Evolutionary conservation across 148 eudicot genomes (phyloP), one percentile per base, ranked within the genome.

Genomic region (Camellia japonica): DNA sequence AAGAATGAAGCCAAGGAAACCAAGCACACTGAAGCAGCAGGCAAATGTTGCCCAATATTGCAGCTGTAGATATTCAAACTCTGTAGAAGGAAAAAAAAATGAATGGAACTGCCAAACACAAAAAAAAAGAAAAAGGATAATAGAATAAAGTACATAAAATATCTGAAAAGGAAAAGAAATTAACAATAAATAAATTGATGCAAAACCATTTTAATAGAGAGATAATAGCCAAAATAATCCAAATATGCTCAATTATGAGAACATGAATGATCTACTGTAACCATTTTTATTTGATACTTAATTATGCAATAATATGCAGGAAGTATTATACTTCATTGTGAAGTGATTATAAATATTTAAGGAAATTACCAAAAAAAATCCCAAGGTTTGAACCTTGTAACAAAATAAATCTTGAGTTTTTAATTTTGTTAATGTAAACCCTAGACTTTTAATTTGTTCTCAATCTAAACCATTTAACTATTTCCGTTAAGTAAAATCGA

Each of bases 21-120:
- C 77, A 72, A 94, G 90, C 84, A 90, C 92, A 54, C 88, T 75
- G 80, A 89, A 87, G 87, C 93, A 91, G 88, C 95, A 84, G 30
- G 84, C 80, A 75, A 79, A 88, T 0, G 91, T 78, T 51, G 87
- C 91, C 97, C 95, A 94, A 82, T 84, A 94, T 60, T 88, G 90
- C 82, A 89, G 68, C 81, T 69, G 90, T 79, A 87, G 85, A 79
- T 87, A 86, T 81, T 89, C 91, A 81, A 90, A 82, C 71, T 89
- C 98, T 93, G 91, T 74, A 79, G 42, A 84, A 61, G 58, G 58
- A 58, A 61, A 73, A 80, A 80, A 73, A 80, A 56, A 23, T 64
- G 58, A 13, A 67, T 68, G 49, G 49, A 54, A 75, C 38, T 54
- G 63, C 23, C 41, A 77, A 38, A 75, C 23, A 23, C 7, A 3